phyloP scores from a whole-genome alignment of 2,329 filamentous ascomycete species.

The Rhynchosporium agropyri region DNA sequence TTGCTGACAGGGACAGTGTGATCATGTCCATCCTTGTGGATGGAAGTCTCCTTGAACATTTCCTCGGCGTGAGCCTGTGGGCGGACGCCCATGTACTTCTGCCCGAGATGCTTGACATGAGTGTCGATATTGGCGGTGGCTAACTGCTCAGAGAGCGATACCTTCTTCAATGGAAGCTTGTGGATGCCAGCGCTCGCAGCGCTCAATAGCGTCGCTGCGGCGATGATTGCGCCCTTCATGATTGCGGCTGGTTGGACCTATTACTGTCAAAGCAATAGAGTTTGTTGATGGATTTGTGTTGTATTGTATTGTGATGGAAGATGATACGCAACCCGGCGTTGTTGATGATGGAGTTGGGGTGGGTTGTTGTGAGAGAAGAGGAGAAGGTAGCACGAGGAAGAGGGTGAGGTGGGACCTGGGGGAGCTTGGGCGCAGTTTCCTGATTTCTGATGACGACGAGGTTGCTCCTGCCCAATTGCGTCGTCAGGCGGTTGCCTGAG shows the following conservation, averaged over 20 bases:
- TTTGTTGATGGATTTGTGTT: constrained; percentile 2
- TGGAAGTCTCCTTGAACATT: constrained; percentile 76
- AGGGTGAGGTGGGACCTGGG: background rate
- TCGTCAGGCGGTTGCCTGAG: constrained; percentile 11
- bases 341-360: constrained; percentile 20
- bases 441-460: constrained; percentile 10
- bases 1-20: constrained; percentile 92
- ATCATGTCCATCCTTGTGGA: constrained; percentile 62
- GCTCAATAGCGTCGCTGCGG: constrained; percentile 78
- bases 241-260: constrained; percentile 36
- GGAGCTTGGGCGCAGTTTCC: background rate
- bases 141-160: constrained; percentile 88
- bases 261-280: constrained; percentile 37
- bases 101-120: constrained; percentile 80
- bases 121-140: constrained; percentile 80
- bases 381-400: constrained; percentile 3
- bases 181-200: constrained; percentile 84
- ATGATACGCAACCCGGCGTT: constrained; percentile 30
- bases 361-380: constrained; percentile 27
- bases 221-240: constrained; percentile 87
- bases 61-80: constrained; percentile 70
- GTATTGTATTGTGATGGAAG: constrained; percentile 7
- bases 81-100: constrained; percentile 93
- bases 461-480: background rate
- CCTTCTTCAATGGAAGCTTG: constrained; percentile 98